phyloP scores from a whole-genome alignment of 352 stramenopile genomes.

The Bremia lactucae region DNA sequence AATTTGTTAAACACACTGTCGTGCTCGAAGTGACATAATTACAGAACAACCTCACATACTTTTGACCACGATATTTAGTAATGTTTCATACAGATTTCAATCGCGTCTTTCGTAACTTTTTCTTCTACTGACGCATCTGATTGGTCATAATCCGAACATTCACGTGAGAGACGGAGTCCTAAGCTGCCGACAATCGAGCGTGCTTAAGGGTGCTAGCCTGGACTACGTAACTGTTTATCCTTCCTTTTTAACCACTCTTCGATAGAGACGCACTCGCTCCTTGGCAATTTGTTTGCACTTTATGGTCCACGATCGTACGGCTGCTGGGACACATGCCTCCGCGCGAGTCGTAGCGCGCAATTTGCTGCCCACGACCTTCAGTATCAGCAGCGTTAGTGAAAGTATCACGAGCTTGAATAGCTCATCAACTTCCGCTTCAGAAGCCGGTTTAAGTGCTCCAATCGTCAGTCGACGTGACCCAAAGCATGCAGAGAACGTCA shows the following conservation, averaged over 20 bases:
- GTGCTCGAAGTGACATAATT: no score
- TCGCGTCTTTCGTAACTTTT: conserved; percentile 2
- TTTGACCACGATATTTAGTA: no score
- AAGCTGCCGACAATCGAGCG: conserved; percentile 2
- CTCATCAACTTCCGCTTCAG: conserved; percentile 17
- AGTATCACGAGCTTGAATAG: conserved; percentile 13
- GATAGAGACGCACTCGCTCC: no score
- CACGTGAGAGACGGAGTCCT: conserved; percentile 2
- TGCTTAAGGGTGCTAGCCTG: not conserved
- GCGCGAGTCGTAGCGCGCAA: conserved; percentile 21
- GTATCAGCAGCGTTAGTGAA: conserved; percentile 8
- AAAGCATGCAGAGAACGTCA: conserved; percentile 21
- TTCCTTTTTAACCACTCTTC: no score
- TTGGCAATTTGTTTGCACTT: not conserved
- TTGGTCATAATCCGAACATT: conserved; percentile 6
- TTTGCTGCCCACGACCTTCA: conserved; percentile 14
- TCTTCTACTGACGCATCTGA: not conserved
- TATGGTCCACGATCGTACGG: conserved; percentile 27
- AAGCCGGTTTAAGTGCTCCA: conserved; percentile 2
- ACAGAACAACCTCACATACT: no score
- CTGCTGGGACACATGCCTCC: conserved; percentile 8
- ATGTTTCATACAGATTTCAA: no score
- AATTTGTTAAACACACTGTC: no score
- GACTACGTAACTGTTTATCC: conserved; percentile 1
- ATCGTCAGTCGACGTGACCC: conserved; percentile 7